These are phyloP conservation scores for Dipteronia dyeriana DNA, from an alignment of 345 rosid species.

Conservation along the genomic window DNA sequence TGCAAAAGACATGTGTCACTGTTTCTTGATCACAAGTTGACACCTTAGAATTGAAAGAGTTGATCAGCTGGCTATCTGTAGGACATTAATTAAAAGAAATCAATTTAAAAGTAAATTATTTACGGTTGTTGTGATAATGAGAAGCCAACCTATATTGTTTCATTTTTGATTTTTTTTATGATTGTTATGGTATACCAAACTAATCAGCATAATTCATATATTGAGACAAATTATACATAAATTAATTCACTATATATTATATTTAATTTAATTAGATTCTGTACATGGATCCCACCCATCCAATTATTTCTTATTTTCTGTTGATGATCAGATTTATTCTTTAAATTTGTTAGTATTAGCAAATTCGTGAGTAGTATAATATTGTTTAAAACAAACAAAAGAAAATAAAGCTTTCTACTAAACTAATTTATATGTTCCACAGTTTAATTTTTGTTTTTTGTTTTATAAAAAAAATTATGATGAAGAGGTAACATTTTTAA, in stretches of 20 bases:
- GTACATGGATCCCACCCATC: background rate
- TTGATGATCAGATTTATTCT: background rate
- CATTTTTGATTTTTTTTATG: background rate
- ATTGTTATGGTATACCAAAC: conserved; percentile 13
- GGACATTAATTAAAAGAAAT: background rate
- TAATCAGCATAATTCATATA: background rate
- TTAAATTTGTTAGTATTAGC: no score
- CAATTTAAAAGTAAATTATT: background rate
- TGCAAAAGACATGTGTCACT: background rate
- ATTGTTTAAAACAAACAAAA: no score
- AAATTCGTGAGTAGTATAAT: no score
- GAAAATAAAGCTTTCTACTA: no score
- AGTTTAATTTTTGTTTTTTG: no score
- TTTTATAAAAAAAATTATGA: no score
- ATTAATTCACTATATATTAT: no score
- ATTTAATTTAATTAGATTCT: background rate
- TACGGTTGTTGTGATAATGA: conserved; percentile 12
- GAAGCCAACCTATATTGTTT: conserved; percentile 15
- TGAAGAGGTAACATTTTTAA: no score
- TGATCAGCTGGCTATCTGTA: background rate
- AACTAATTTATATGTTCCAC: no score
- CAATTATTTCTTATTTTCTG: background rate
- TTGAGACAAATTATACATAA: background rate
- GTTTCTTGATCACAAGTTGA: background rate
- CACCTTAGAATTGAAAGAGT: background rate